Evolutionary conservation across 2,329 filamentous ascomycete species (phyloP).

Genomic region (Nothopassalora personata): DNA sequence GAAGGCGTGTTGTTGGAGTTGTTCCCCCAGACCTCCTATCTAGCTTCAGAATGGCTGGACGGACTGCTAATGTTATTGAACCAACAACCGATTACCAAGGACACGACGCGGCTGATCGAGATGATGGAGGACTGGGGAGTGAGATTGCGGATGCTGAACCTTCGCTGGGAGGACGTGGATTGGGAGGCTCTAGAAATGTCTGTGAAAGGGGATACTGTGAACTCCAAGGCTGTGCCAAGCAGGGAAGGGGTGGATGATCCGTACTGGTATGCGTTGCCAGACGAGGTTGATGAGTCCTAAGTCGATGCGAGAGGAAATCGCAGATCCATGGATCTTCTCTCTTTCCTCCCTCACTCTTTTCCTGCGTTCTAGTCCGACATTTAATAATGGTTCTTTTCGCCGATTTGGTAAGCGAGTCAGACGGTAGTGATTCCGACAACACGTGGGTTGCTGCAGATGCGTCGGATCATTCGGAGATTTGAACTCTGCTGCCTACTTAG

Average conservation of each 20-base stretch:
- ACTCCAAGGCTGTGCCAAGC: conserved; percentile 55
- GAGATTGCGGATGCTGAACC: conserved; percentile 87
- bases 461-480: neutral
- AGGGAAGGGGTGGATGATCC: conserved; percentile 84
- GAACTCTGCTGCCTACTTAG: neutral
- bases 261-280: conserved; percentile 72
- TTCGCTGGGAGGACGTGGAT: conserved; percentile 74
- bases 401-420: neutral
- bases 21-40: conserved; percentile 69
- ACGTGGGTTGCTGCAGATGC: neutral
- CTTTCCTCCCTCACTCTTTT: neutral
- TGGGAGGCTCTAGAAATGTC: conserved; percentile 37
- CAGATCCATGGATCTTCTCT: neutral
- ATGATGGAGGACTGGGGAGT: conserved; percentile 85
- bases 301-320: neutral
- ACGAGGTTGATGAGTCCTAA: conserved; percentile 13
- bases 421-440: neutral
- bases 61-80: conserved; percentile 91
- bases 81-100: conserved; percentile 92
- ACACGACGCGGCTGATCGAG: conserved; percentile 84
- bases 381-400: neutral
- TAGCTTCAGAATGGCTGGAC: conserved; percentile 95
- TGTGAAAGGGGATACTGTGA: conserved; percentile 36
- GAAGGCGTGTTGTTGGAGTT: conserved; percentile 78
- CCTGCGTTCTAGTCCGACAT: no score